Conservation (phyloP, 163 green algal genomes). For the Scenedesmus sp. region DNA sequence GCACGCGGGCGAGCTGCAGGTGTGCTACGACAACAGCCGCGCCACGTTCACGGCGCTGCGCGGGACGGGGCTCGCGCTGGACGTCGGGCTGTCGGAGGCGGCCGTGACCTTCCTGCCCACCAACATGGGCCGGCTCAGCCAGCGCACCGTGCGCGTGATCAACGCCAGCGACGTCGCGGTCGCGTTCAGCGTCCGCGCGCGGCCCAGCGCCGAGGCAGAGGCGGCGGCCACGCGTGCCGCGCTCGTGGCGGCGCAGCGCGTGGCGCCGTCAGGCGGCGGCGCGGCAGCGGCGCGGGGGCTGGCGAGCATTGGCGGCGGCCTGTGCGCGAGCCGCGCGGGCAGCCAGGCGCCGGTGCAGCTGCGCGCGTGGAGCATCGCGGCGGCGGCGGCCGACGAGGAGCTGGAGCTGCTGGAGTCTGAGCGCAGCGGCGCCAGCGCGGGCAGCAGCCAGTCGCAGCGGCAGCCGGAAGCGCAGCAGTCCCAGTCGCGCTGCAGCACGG, state of each 20-base stretch:
- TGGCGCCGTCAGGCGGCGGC: neutral
- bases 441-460: neutral
- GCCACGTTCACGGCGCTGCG: constrained; percentile 54
- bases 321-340: too few species aligned
- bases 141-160: constrained; percentile 74
- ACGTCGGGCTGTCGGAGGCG: constrained; percentile 59
- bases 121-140: constrained; percentile 74
- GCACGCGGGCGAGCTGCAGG: constrained; percentile 67
- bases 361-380: too few species aligned
- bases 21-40: constrained; percentile 62
- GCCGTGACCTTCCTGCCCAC: constrained; percentile 70
- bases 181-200: constrained; percentile 55
- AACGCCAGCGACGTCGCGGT: constrained; percentile 67
- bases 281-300: neutral
- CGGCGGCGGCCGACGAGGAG: too few species aligned
- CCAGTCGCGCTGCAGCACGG: neutral
- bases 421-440: neutral
- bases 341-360: too few species aligned
- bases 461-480: neutral
- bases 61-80: constrained; percentile 61
- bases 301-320: too few species aligned
- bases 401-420: too few species aligned
- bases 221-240: neutral
- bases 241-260: constrained; percentile 5
- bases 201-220: constrained; percentile 23